Base-by-base conservation (phyloP, 106 monocot species). In the Dioscorea alata region DNA sequence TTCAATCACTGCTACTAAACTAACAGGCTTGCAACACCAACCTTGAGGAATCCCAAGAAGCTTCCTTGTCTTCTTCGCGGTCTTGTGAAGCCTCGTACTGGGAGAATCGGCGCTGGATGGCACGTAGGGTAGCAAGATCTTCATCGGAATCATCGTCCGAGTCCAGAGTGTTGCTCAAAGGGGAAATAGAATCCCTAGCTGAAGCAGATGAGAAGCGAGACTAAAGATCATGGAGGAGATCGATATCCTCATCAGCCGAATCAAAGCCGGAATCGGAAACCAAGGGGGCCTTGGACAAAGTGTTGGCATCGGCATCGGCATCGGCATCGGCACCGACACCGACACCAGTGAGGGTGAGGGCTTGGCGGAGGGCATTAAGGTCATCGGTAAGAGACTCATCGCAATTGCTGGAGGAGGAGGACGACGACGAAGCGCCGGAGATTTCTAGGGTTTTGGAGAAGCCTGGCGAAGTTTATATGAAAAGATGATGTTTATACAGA, bases 41-140 rank as follows among this genome's bases (percentile, higher is more conserved):
- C 49, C 34, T 33, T 23, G 19, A 12, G 63, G 75, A 60, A 23
- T 42, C 52, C 56, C 32, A 73, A 54, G 18, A 19, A 54, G 8
- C 9, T 4, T 54, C 54, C 54, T 54, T 13, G 19, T 0, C 15
- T 42, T 0, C 42, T 5, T 42, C 9, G 9, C 10, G 42, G 42
- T 5, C 42, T 42, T 42, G 42, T 42, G 42, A 42, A 10, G 42
- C 42, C 42, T 89, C 69, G 52, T 90, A 99, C 57, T 75, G 77
- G 23, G 79, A 57, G 61, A 99, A 92, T 68, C 85, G 75, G 65
- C 83, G 75, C 79, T 87, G 81, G 59, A 99, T 90, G 4, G 80
- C 80, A 10, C 83, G 78, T 14, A 99, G 79, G 22, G 83, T 93
- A 68, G 85, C 90, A 49, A 85, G 74, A 53, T 93, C 90, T 20